Base-by-base conservation (phyloP, 139 green algal genomes). In the Limnomonas spitsbergensis region DNA sequence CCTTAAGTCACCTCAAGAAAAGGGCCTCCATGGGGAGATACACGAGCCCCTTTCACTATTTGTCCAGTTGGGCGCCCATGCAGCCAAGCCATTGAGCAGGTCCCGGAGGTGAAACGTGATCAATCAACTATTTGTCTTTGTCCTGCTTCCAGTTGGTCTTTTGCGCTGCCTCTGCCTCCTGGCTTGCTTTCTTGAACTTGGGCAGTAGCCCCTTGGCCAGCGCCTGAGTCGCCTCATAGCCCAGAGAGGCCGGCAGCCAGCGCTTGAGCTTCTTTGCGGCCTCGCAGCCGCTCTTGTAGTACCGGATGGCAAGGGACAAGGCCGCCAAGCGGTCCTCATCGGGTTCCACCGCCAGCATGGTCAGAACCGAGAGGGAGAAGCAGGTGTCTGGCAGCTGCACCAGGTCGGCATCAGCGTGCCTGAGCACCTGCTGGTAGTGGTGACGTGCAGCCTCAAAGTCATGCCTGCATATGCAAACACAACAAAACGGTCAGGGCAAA, bases 391-490 rank as follows among this genome's bases (percentile, higher is more conserved):
- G 47, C 47, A 61, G 14, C 14, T 29, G 20, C 20, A 20, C 14
- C 47, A 61, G 20, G 47, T 61, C 47, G 14, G 14, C 47, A 61
- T 61, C 47, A 61, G 47, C 47, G 20, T 61, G 47, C 47, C 20
- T 61, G 14, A 61, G 14, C 20, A 20, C 47, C 47, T 61, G 14
- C 47, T 61, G 14, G 20, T 61, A 61, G 47, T 61, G 47, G 20
- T 61, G 47, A 29, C 47, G 47, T 61, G 47, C 47, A 61, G 47
- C 47, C 47, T 61, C 47, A 61, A 61, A 61, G 47, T 61, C 47
- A 29, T 61, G 14, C 47, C 47, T 61, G 47, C 47, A 61, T 29
- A 29, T n/a, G n/a, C n/a, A n/a, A n/a, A n/a, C n/a, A n/a, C n/a
- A n/a, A n/a, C n/a, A n/a, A n/a, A n/a, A n/a, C n/a, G n/a, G n/a